Conservation (phyloP, 139 green algal genomes). For the Chlorella sorokiniana region DNA sequence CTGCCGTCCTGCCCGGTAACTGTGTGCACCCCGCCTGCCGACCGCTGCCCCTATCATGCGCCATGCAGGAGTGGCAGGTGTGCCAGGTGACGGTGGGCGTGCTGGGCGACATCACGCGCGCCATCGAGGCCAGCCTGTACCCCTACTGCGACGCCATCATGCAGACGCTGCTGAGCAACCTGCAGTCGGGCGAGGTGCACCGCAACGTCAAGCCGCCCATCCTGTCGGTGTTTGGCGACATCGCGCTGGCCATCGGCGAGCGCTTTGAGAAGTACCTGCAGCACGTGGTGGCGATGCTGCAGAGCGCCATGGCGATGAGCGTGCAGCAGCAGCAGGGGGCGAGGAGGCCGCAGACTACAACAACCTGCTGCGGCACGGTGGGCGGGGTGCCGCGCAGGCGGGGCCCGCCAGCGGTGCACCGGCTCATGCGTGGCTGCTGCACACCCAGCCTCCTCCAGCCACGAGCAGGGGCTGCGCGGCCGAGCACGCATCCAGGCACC, state of each 20-base stretch:
- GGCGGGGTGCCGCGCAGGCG: too few species aligned
- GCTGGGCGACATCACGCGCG: slow-evolving; percentile 88
- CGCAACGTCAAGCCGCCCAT: slow-evolving; percentile 96
- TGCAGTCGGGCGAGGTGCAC: slow-evolving; percentile 72
- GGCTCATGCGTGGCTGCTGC: background rate
- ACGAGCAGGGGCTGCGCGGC: too few species aligned
- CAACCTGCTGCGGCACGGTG: slow-evolving; percentile 81
- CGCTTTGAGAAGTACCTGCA: slow-evolving; percentile 79
- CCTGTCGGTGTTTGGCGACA: slow-evolving; percentile 90
- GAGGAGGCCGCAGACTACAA: slow-evolving; percentile 93
- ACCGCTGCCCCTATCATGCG: too few species aligned
- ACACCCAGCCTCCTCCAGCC: background rate
- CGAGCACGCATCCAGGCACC: background rate
- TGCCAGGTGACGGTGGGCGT: slow-evolving; percentile 88
- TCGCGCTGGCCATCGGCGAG: slow-evolving; percentile 88
- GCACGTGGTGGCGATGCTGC: slow-evolving; percentile 83
- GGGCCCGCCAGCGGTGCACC: background rate
- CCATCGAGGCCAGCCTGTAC: slow-evolving; percentile 76
- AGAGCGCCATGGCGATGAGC: slow-evolving; percentile 70
- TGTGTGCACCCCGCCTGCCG: background rate
- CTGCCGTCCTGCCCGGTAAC: too few species aligned
- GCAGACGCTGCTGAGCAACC: slow-evolving; percentile 64
- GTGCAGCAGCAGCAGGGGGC: slow-evolving; percentile 60
- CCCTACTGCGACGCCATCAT: slow-evolving; percentile 89
- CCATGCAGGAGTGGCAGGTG: slow-evolving; percentile 72